A percentile compares a stretch with the other conserved stretches of the same genome.
Conservation (phyloP, 1,284 basidiomycete genomes). For the Meripilus lineatus region DNA sequence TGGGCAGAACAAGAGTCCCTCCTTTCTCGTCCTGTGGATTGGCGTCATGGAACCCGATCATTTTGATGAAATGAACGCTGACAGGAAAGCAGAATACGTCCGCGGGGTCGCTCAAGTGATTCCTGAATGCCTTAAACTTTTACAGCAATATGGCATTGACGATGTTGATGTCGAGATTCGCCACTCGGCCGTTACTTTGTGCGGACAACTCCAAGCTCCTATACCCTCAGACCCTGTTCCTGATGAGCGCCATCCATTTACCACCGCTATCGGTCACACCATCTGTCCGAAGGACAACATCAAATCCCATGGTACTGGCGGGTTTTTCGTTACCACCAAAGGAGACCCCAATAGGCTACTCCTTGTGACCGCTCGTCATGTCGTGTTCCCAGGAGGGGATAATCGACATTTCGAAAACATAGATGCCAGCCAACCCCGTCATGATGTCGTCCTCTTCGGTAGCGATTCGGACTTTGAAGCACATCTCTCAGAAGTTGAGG, state of each 20-base stretch:
- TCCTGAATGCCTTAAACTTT: not conserved
- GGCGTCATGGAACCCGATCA: not conserved
- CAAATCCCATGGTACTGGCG: not conserved
- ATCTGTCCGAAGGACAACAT: not conserved
- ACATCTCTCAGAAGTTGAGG: not conserved
- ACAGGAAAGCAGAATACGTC: too few relatives aligned
- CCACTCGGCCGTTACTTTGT: not conserved
- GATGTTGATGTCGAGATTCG: slow-evolving; percentile 2
- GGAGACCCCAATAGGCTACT: slow-evolving; percentile 1
- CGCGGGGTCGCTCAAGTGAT: too few relatives aligned
- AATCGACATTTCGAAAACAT: not conserved
- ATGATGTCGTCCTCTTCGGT: not conserved
- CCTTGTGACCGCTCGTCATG: slow-evolving; percentile 5
- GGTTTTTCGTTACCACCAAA: not conserved
- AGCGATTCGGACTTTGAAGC: not conserved
- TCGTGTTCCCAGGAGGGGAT: not conserved
- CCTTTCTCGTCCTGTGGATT: not conserved
- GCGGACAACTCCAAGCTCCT: too few relatives aligned
- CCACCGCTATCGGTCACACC: not conserved
- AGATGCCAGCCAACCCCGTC: not conserved
- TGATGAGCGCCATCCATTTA: not conserved
- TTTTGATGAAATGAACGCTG: too few relatives aligned
- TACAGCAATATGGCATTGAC: not conserved
- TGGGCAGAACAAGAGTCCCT: not conserved
- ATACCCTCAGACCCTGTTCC: not conserved